Conservation (phyloP, 805 yeast species). For the Saccharomycopsis sp. region DNA sequence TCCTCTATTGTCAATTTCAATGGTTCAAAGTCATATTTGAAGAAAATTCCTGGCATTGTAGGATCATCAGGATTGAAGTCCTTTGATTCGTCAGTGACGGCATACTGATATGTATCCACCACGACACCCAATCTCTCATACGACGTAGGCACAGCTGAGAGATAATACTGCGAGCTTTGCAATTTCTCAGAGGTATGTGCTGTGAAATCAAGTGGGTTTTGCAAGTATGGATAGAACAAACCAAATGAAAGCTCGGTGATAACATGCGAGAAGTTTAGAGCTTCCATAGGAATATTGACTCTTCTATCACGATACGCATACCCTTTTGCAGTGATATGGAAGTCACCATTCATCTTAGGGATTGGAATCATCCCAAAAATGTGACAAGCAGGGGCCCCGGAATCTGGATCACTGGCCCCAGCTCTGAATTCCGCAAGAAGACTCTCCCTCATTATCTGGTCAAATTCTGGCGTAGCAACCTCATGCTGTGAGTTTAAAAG, state of each 20-base stretch:
- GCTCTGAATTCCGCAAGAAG: slow-evolving; percentile 58
- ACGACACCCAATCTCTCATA: slow-evolving; percentile 64
- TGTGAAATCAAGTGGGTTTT: slow-evolving; percentile 83
- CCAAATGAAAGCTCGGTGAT: slow-evolving; percentile 89
- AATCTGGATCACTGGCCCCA: slow-evolving; percentile 33
- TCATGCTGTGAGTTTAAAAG: slow-evolving; percentile 40
- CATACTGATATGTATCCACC: slow-evolving; percentile 81
- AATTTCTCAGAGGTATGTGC: slow-evolving; percentile 46
- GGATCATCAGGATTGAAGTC: slow-evolving; percentile 5
- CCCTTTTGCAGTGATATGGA: slow-evolving; percentile 78
- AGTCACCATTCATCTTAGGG: slow-evolving; percentile 77
- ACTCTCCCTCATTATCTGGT: slow-evolving; percentile 58
- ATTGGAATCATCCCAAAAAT: slow-evolving; percentile 79
- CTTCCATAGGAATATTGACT: slow-evolving; percentile 40
- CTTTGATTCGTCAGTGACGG: slow-evolving; percentile 42
- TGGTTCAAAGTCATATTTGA: slow-evolving; percentile 87
- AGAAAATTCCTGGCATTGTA: slow-evolving; percentile 68
- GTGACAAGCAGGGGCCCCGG: slow-evolving; percentile 76
- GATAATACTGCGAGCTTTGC: slow-evolving; percentile 54
- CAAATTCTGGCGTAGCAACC: slow-evolving; percentile 55
- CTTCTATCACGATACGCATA: slow-evolving; percentile 48
- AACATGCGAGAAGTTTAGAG: slow-evolving; percentile 74
- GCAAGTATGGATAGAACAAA: slow-evolving; percentile 74
- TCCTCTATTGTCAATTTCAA: slow-evolving; percentile 65
- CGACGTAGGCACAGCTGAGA: slow-evolving; percentile 79